phyloP scores from a whole-genome alignment of 345 rosid species.

The Moringa oleifera region DNA sequence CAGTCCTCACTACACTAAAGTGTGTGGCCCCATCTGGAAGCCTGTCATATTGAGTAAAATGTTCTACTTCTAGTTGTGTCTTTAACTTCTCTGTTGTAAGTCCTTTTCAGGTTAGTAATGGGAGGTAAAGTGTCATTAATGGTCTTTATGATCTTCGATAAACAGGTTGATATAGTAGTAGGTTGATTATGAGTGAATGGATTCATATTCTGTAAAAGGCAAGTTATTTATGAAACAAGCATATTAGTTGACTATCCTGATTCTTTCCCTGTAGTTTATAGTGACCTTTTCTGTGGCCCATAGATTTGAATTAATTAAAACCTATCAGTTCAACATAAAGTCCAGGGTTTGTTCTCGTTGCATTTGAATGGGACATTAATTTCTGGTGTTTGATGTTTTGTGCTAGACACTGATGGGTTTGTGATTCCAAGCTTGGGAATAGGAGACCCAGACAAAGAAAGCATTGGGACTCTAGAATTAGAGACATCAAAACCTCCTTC shows the following conservation, averaged over 20 bases:
- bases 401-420: slow-evolving; percentile 82
- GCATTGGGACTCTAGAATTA: slow-evolving; percentile 31
- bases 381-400: slow-evolving; percentile 11
- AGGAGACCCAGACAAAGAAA: slow-evolving; percentile 29
- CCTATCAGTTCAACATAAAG: neutral
- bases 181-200: too few species aligned
- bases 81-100: too few species aligned
- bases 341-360: neutral
- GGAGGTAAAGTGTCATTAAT: too few species aligned
- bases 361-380: neutral
- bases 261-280: neutral
- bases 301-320: neutral
- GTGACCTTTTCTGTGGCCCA: neutral
- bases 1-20: too few species aligned
- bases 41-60: too few species aligned
- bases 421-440: slow-evolving; percentile 94
- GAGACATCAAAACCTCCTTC: slow-evolving; percentile 48
- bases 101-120: too few species aligned
- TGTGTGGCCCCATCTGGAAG: too few species aligned
- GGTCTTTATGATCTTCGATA: too few species aligned
- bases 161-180: too few species aligned
- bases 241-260: neutral
- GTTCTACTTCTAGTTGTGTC: too few species aligned
- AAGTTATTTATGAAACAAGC: neutral
- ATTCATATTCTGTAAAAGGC: too few species aligned